phyloP scores from a whole-genome alignment of 2,329 filamentous ascomycete genomes.

The Teratosphaeriaceae sp. region DNA sequence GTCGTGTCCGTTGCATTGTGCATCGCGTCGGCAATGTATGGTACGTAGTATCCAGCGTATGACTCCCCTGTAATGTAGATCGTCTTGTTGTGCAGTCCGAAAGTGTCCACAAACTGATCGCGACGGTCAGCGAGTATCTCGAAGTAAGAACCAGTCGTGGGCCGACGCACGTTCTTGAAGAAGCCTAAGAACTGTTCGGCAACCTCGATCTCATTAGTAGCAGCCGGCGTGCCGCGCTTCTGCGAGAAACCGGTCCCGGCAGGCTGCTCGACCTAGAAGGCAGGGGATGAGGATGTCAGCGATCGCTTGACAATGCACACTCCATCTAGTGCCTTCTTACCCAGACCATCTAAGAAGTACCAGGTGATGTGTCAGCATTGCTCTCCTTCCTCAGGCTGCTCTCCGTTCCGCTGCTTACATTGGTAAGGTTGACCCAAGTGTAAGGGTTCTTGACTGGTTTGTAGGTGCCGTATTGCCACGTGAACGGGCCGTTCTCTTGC shows the following conservation, averaged over 20 bases:
- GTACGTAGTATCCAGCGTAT: constrained; percentile 39
- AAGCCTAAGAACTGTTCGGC: constrained; percentile 35
- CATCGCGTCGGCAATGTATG: constrained; percentile 68
- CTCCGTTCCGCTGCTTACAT: too few species aligned
- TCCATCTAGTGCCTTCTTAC: too few species aligned
- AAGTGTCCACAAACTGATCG: constrained; percentile 42
- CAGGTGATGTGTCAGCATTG: constrained; percentile 14
- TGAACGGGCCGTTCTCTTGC: constrained; percentile 39
- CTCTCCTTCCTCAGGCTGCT: too few species aligned
- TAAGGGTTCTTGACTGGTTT: constrained; percentile 41
- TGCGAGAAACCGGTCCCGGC: constrained; percentile 34
- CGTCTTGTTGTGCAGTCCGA: constrained; percentile 44
- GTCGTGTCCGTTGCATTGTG: constrained; percentile 58
- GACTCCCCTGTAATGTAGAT: constrained; percentile 63
- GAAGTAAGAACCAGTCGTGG: too few species aligned
- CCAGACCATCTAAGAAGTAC: constrained; percentile 45
- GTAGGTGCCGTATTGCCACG: constrained; percentile 42
- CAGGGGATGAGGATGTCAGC: too few species aligned
- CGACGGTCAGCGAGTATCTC: too few species aligned
- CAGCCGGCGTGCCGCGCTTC: constrained; percentile 28
- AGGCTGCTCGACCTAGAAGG: constrained; percentile 42
- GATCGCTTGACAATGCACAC: too few species aligned
- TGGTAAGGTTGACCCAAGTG: too few species aligned
- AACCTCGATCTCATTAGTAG: constrained; percentile 35
- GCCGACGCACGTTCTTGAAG: constrained; percentile 47